Base-by-base conservation (phyloP, 305 asterid species). In the Rubia peregrina region DNA sequence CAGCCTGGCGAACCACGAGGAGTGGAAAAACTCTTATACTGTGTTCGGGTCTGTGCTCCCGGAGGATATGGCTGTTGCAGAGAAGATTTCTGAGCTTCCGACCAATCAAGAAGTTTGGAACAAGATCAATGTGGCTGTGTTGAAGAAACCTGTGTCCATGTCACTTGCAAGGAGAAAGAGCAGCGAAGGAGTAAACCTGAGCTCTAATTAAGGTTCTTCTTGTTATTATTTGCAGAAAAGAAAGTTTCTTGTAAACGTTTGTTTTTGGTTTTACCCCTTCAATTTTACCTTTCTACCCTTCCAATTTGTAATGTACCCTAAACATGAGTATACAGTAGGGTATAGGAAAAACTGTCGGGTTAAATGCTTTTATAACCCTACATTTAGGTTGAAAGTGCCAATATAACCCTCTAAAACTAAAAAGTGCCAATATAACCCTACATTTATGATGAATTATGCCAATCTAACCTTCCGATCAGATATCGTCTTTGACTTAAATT, bases 1-100 rank as follows among this genome's bases (percentile, higher is more conserved):
- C 80, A 93, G 98, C 89, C 77, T 93, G 65, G 96, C 96, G 3
- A 88, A 91, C 76, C 98, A 91, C 55, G 77, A 68, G 13, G 98
- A 93, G 74, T 93, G 98, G 97, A 85, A 74, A 73, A 86, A 85
- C 0, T 69, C 88, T 0, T 90, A 93, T 65, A 89, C 96, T 0
- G 91, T 93, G 21, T 90, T 91, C 22, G 98, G 95, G 57, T 76
- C 76, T 10, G 96, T 90, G 4, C 87, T 91, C 61, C 90, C 90
- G 0, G 98, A 93, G 79, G 98, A 93, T 81, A 80, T 93, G 96
- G 79, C 12, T 55, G 80, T 87, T n/a, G 90, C 92, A 0, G 98
- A 93, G 84, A 90, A 82, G 74, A 88, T 93, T 5, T 84, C 94
- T 19, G 81, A 75, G 78, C 92, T 90, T 51, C 91, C 98, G 1